Evolutionary conservation across 2,329 filamentous ascomycete genomes (phyloP), one percentile per base, ranked within the genome.

Genomic region (Calonectria multiphialidica): DNA sequence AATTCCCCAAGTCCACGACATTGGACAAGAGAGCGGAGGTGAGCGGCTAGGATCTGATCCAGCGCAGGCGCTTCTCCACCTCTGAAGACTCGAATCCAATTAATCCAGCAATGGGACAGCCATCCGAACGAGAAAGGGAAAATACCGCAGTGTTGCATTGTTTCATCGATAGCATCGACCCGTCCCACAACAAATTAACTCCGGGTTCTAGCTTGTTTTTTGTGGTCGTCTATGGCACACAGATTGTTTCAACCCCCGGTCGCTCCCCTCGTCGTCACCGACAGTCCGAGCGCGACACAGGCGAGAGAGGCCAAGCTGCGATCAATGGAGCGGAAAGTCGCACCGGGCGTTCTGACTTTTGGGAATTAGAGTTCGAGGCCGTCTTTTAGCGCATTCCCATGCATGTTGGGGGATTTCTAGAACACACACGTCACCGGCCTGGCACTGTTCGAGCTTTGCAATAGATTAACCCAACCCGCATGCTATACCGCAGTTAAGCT

Each of bases 61-160:
- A 23, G 37, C 8, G 13, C 42, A 44, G n/a, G 8, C n/a, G 21
- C 28, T 37, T 40, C 35, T 16, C 35, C 21, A 59, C n/a, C 35
- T 25, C 15, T 18, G 30, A n/a, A 33, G 16, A 53, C 1, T 7
- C 9, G 28, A 16, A 33, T 33, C 21, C 13, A 40, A 37, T 59
- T 40, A 40, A 40, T 59, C 53, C 53, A 28, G 35, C 53, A 59
- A 59, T 59, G 21, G 23, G 21, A 59, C 5, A 2, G 18, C 21
- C 37, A n/a, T 40, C 15, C 21, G 7, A n/a, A 18, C 23, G 33
- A 16, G 7, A 23, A 23, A 25, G 13, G 33, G 18, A 28, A 59
- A 59, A 59, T 59, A 37, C 21, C 53, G 21, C 33, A 59, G n/a
- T 40, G 21, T 59, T 59, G 33, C 53, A 59, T 59, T 59, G 53